A percentile compares a stretch with the other conserved stretches of the same genome.
Conservation (phyloP, 306 rosid species). For the Fragaria ananassa region DNA sequence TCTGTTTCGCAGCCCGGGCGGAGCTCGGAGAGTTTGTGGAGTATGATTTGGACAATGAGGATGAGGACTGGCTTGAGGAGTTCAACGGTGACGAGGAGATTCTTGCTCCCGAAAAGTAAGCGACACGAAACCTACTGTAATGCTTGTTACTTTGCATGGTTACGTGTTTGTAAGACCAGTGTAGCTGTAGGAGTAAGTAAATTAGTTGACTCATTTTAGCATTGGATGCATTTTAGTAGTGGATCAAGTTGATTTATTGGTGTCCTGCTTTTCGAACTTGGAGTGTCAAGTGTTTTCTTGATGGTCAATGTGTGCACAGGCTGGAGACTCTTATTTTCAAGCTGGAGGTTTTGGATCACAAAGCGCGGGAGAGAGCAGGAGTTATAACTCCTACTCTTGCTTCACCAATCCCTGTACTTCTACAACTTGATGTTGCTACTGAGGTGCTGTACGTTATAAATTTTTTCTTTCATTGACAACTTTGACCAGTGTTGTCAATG, state of each 20-base stretch:
- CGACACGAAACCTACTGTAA: slow-evolving; percentile 3
- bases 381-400: slow-evolving; percentile 86
- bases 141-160: background rate
- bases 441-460: slow-evolving; percentile 49
- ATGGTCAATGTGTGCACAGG: slow-evolving; percentile 42
- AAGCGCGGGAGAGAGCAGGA: slow-evolving; percentile 96
- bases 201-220: background rate
- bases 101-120: slow-evolving; percentile 67
- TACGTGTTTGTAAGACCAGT: background rate
- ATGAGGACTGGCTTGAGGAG: slow-evolving; percentile 88
- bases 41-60: slow-evolving; percentile 93
- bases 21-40: slow-evolving; percentile 97
- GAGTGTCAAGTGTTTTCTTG: background rate
- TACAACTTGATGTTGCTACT: slow-evolving; percentile 70
- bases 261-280: background rate
- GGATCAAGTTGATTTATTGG: background rate
- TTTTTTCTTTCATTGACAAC: background rate
- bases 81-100: slow-evolving; percentile 57
- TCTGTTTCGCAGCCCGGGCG: slow-evolving; percentile 61
- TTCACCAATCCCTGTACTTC: slow-evolving; percentile 71
- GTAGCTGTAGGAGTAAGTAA: background rate
- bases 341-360: slow-evolving; percentile 96
- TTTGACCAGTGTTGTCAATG: background rate
- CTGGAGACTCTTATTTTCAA: slow-evolving; percentile 78
- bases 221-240: background rate